Percentiles rank a stretch among this genome's conserved stretches.
Evolutionary conservation across 2,329 filamentous ascomycete species (phyloP).

Genomic region (Macroventuria anomochaeta): DNA sequence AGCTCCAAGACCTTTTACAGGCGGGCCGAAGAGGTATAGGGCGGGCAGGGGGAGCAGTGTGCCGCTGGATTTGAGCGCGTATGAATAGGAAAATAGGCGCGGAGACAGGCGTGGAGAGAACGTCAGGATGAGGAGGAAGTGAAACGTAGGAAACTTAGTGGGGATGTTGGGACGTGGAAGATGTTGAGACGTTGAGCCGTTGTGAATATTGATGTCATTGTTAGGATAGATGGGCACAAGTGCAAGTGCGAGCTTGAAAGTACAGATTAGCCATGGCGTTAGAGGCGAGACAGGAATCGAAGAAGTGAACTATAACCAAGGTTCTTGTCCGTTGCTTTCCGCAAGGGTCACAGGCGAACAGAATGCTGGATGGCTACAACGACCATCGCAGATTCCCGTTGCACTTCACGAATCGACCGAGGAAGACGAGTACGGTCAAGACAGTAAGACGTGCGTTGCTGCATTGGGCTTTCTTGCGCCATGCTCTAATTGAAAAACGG

Average conservation of each 20-base stretch:
- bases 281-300: background rate
- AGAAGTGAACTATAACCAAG: background rate
- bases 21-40: constrained; percentile 78
- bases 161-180: no score
- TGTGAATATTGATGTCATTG: constrained; percentile 19
- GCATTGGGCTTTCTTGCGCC: no score
- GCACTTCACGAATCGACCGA: no score
- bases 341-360: no score
- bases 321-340: no score
- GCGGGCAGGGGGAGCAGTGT: constrained; percentile 94
- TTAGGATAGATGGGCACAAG: constrained; percentile 7
- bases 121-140: background rate
- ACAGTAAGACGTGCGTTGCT: no score
- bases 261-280: constrained; percentile 33
- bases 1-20: constrained; percentile 80
- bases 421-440: no score
- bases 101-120: background rate
- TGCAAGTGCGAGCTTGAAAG: constrained; percentile 11
- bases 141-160: no score
- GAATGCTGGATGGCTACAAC: no score
- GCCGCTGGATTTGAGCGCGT: constrained; percentile 77
- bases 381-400: no score
- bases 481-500: no score
- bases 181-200: no score
- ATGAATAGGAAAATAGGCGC: constrained; percentile 48